A percentile compares a stretch with the other conserved stretches of the same genome.
Evolutionary conservation across 345 rosid genomes (phyloP).

Genomic region (Arabidopsis thaliana): TAIR10.1 NC_003074.8:16138001-16138500

Average conservation of each 20-base stretch:
- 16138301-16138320: no score
- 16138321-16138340: no score
- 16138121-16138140: constrained; percentile 49
- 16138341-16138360: no score
- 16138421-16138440: not conserved
- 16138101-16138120: constrained; percentile 48
- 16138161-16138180: not conserved
- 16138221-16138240: not conserved
- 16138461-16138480: no score
- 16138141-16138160: not conserved
- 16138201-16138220: not conserved
- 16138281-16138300: no score
- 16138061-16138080: constrained; percentile 37
- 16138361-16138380: no score
- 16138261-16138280: not conserved
- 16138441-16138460: not conserved
- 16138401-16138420: not conserved
- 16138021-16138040: not conserved
- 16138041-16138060: not conserved
- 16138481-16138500: not conserved
- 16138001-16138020: not conserved
- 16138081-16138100: constrained; percentile 44
- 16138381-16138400: no score
- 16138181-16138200: constrained; percentile 12
- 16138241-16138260: no score